Evolutionary conservation across 306 rosid genomes (phyloP).

Genomic region (Betula pendula): DNA sequence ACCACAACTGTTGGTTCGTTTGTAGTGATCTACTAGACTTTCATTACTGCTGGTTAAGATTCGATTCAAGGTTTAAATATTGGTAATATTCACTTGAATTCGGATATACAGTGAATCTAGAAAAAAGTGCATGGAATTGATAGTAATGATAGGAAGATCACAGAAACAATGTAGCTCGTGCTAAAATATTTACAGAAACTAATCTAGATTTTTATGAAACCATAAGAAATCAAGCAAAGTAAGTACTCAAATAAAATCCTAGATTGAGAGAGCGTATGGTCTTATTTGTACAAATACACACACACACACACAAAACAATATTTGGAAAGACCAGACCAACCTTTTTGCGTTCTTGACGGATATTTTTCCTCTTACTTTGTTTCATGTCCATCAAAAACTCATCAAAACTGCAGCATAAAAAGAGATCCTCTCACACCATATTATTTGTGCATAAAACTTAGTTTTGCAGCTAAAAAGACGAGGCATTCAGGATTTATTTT

Average conservation of each 20-base stretch:
- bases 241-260: background rate
- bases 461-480: background rate
- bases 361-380: constrained; percentile 92
- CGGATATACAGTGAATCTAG: background rate
- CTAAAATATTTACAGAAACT: background rate
- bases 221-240: background rate
- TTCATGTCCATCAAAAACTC: constrained; percentile 96
- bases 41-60: background rate
- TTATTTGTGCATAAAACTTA: constrained; percentile 13
- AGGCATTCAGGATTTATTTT: constrained; percentile 4
- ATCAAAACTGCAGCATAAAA: constrained; percentile 63
- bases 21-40: background rate
- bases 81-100: background rate
- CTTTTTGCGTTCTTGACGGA: constrained; percentile 96
- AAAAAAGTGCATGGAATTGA: background rate
- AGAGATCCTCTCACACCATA: background rate
- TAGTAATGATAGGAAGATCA: background rate
- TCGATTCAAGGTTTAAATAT: background rate
- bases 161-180: background rate
- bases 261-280: background rate
- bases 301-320: background rate
- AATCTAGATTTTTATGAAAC: background rate
- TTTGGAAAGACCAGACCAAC: constrained; percentile 35
- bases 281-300: too few relatives aligned
- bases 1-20: background rate